Base-by-base conservation (phyloP, 106 monocot genomes). In the Xerophyta viscosa region DNA sequence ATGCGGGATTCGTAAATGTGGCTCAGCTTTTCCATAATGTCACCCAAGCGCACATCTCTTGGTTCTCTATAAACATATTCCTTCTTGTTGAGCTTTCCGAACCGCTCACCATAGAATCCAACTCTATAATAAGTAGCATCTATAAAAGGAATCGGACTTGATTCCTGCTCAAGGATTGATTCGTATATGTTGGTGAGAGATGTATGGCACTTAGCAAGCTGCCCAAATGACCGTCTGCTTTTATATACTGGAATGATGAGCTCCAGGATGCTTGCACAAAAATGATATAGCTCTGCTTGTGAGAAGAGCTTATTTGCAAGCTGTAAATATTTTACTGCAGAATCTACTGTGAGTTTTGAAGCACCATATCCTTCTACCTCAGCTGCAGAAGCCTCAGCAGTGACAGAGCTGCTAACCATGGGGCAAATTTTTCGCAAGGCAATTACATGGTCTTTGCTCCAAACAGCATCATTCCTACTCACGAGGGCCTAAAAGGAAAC, bases 301-400 rank as follows among this genome's bases (percentile, higher is more conserved):
- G 86, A 62, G 44, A 98, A 98, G 12, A 90, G 82, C 54, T 83
- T 98, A 58, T 98, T 77, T 19, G 86, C 98, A 57, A 90, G 85
- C 66, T 98, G 98, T 37, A 98, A 73, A 61, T 98, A 98, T 51
- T 98, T 90, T 10, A 90, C 98, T 15, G 98, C 98, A 39, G 98
- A 85, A 69, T 98, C 90, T 25, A 90, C 90, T 12, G 90, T 98
- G 23, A 98, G 77, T 67, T 98, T 98, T 8, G 98, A 90, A 73
- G 98, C 98, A 26, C 98, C 98, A 57, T 98, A 98, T 29, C 98
- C 98, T 76, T 98, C 98, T 46, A 98, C 90, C 62, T 98, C 98
- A 29, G 98, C 98, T 31, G 98, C 98, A 48, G 86, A 86, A 36
- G 90, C 79, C 65, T 98, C 98, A 20, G 63, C 67, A 27, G 48